Conservation (phyloP, 2,329 filamentous ascomycete genomes). For the Ophiostoma tasmaniense region DNA sequence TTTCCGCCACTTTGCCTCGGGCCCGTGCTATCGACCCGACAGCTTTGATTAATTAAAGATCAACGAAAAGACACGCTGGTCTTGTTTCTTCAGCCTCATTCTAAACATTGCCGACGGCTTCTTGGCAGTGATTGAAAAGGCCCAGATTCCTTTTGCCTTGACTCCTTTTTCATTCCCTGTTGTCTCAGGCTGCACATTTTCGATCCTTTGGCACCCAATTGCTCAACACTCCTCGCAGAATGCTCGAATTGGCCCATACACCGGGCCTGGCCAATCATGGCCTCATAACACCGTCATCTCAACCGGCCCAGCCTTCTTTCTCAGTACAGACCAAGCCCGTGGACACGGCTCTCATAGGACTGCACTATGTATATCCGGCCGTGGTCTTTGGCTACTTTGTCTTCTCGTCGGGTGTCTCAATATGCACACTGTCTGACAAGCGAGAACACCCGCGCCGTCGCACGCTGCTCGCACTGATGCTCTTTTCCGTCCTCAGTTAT, state of each 20-base stretch:
- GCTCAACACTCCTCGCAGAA: neutral
- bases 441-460: constrained; percentile 33
- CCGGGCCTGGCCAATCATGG: neutral
- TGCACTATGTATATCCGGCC: constrained; percentile 53
- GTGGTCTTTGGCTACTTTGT: constrained; percentile 50
- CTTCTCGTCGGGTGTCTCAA: constrained; percentile 40
- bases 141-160: neutral
- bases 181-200: neutral
- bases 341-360: constrained; percentile 30
- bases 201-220: neutral
- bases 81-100: neutral
- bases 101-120: neutral
- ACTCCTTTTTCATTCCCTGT: neutral
- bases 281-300: neutral
- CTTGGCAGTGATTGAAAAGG: neutral
- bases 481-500: constrained; percentile 38
- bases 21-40: neutral
- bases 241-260: constrained; percentile 1
- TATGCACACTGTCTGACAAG: constrained; percentile 40
- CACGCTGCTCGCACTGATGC: constrained; percentile 37
- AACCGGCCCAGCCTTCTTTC: neutral
- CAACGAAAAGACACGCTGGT: neutral
- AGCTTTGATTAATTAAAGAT: neutral
- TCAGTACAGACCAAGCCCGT: constrained; percentile 18
- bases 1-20: neutral